phyloP scores from a whole-genome alignment of 1,139 yeast genomes.

The Nakaseomyces uthaithaninus region DNA sequence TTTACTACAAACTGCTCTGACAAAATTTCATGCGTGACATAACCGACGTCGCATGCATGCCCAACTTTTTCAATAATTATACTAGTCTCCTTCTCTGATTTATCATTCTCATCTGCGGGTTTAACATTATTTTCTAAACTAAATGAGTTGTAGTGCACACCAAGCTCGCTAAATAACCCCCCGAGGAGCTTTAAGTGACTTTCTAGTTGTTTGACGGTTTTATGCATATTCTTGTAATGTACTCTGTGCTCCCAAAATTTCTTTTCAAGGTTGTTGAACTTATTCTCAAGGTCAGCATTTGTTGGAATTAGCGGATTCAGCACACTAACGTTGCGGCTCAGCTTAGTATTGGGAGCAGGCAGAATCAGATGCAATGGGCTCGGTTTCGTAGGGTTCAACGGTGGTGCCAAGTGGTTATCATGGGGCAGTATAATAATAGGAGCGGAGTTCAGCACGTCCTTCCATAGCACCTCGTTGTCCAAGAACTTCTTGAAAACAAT shows the following conservation, averaged over 20 bases:
- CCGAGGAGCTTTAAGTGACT: conserved; percentile 33
- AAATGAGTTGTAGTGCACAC: conserved; percentile 57
- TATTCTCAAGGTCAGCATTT: conserved; percentile 28
- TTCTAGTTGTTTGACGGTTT: conserved; percentile 50
- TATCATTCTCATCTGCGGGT: conserved; percentile 12
- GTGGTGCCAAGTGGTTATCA: conserved; percentile 49
- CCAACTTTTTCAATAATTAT: conserved; percentile 64
- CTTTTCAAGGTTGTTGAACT: conserved; percentile 47
- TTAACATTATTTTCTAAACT: conserved; percentile 51
- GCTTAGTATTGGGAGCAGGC: conserved; percentile 38
- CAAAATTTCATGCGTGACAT: conserved; percentile 62
- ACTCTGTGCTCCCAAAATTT: conserved; percentile 51
- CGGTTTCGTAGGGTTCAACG: conserved; percentile 45
- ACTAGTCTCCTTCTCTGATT: conserved; percentile 21
- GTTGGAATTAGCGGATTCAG: conserved; percentile 4
- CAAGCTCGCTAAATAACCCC: conserved; percentile 39
- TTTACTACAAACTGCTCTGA: conserved; percentile 58
- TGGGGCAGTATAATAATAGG: conserved; percentile 49
- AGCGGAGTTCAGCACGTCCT: conserved; percentile 46
- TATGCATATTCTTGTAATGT: conserved; percentile 50
- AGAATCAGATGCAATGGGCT: conserved; percentile 56
- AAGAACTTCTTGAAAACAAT: conserved; percentile 68
- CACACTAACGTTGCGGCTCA: background rate
- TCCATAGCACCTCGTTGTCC: conserved; percentile 80
- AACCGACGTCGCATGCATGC: conserved; percentile 74